Conservation (phyloP, 768 basidiomycete genomes). For the Tylopilus sp. region DNA sequence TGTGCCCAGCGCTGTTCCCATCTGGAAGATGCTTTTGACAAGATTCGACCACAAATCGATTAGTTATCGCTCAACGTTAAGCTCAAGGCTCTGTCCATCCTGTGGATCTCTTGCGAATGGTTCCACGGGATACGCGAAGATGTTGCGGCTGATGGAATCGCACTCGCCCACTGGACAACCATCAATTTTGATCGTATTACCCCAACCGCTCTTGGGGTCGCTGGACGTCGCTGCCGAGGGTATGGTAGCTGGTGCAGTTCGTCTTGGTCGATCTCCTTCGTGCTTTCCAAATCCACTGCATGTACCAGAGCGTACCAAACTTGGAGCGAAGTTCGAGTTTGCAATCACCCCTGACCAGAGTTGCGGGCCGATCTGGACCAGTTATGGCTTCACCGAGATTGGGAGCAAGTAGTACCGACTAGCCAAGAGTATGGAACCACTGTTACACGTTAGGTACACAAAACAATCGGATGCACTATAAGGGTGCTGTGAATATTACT, state of each 20-base stretch:
- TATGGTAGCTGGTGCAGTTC: too few species aligned
- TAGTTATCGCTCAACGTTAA: conserved; percentile 61
- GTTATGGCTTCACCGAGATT: too few species aligned
- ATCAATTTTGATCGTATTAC: conserved; percentile 75
- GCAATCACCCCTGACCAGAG: too few species aligned
- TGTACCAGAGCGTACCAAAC: too few species aligned
- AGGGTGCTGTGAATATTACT: conserved; percentile 12
- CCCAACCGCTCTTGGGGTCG: conserved; percentile 45
- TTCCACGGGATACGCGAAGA: conserved; percentile 93
- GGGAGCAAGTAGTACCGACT: too few species aligned
- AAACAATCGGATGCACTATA: conserved; percentile 35
- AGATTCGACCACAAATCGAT: conserved; percentile 65
- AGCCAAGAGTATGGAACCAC: conserved; percentile 47
- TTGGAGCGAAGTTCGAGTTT: too few species aligned
- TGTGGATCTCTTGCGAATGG: conserved; percentile 72
- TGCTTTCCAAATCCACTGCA: conserved; percentile 9
- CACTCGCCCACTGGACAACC: conserved; percentile 68
- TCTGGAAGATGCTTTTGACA: conserved; percentile 17
- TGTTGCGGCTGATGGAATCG: conserved; percentile 77
- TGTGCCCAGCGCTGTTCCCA: not conserved
- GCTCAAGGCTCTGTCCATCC: conserved; percentile 92
- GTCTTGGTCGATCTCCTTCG: conserved; percentile 16
- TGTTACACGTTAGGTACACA: conserved; percentile 37
- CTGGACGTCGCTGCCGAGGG: not conserved
- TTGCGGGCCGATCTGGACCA: too few species aligned